Base-by-base conservation (phyloP, 1,284 basidiomycete genomes). In the Irpex rosettiformis region DNA sequence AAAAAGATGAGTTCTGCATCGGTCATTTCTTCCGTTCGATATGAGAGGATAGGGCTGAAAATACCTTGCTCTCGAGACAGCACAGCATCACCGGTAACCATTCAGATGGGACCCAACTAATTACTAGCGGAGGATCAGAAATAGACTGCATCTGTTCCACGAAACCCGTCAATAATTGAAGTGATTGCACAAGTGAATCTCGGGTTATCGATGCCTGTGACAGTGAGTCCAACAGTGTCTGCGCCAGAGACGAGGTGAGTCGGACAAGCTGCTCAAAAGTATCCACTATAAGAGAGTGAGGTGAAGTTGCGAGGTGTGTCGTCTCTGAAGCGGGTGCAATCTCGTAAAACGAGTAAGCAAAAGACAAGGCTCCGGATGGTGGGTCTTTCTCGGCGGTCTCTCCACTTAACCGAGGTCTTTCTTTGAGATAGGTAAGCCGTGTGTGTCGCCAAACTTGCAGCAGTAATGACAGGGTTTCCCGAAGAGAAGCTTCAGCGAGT, bases 341-440 rank as follows among this genome's bases (percentile, higher is more conserved):
- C 16, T 78, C 81, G 67, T 87, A 90, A 66, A 89, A 84, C 21
- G 73, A 71, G 62, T 77, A 80, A 22, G 86, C 82, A 65, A 86
- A 86, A n/a, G 73, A 65, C 62, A 80, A 79, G 24, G 85, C 71
- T 22, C 43, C 43, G 8, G 18, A 18, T 69, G 18, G 64, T 59
- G 18, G 69, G 6, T 10, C 7, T 3, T 30, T 43, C 22, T 1
- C 45, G 16, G 43, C 10, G 6, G 21, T 52, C 13, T 58, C 43
- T 18, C 27, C 30, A 10, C 18, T 57, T 1, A 61, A 27, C 7
- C 47, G 54, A 13, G 54, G 61, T 54, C 58, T 63, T 55, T 43
- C 59, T 60, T 62, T 64, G 11, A 63, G 45, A 43, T 55, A 56
- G 18, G 52, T 49, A 18, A 56, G 37, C 1, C 82, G 77, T 40